Base-by-base conservation (phyloP, 352 stramenopile genomes). In the Peronospora farinosa region DNA sequence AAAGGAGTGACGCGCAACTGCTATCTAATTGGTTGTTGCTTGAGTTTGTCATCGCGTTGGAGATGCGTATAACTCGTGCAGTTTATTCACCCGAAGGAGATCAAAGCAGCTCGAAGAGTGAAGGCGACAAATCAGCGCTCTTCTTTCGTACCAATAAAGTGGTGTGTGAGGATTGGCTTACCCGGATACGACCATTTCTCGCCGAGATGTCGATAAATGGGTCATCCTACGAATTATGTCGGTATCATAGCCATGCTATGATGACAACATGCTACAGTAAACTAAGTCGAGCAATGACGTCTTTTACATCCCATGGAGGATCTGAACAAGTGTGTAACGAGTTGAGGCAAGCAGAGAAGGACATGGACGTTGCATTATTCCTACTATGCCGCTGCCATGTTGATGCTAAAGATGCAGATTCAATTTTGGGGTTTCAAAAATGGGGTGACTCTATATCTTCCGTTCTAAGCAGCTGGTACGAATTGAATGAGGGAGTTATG, bases 121-220 rank as follows among this genome's bases (percentile, higher is more conserved):
- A 83, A 27, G 43, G 60, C 11, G 59, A 64, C 43, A 85, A 84
- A 44, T 61, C 61, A 0, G 35, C 52, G 13, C 30, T 70, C 11
- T 88, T 88, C 40, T 88, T 76, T 61, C 69, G 60, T 58, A 71
- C 76, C 12, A 88, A 88, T 45, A 76, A 70, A 13, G 61, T 58
- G 23, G 78, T 88, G 19, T 88, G 78, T 54, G 72, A 86, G 25
- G 78, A 86, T 35, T 88, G 78, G 78, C 61, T 88, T 27, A 69
- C 65, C 27, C 65, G 75, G 13, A 86, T 86, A 28, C 73, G 74
- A 10, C 72, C 76, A 21, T 64, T 68, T 15, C 61, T 88, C 2
- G 39, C 74, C 17, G 65, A 72, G 8, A 68, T 88, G 35, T 70
- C 74, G 12, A 60, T 47, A 8, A 35, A 47, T 30, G 48, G 53